Percentiles rank a stretch among this genome's conserved stretches.
Evolutionary conservation across 164 flowering plant species (phyloP).

Genomic region (Nelumbo lutea): DNA sequence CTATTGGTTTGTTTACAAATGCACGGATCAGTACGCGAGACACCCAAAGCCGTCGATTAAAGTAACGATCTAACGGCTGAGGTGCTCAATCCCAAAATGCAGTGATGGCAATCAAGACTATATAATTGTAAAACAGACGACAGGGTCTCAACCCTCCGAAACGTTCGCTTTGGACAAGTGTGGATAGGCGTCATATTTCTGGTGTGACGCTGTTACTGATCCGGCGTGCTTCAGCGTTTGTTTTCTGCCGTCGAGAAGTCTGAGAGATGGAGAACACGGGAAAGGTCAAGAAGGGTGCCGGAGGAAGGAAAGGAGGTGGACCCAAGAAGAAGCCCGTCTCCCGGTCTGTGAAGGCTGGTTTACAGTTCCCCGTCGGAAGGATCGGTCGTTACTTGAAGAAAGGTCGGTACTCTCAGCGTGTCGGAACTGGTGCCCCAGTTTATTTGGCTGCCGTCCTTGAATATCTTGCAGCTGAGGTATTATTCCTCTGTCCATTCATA

Average conservation of each 20-base stretch:
- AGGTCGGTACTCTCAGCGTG: slow-evolving; percentile 39
- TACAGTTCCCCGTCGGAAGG: slow-evolving; percentile 36
- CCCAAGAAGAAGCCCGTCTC: slow-evolving; percentile 34
- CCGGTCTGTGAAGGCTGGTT: slow-evolving; percentile 27
- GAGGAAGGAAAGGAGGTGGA: slow-evolving; percentile 28
- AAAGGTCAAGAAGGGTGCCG: slow-evolving; percentile 32
- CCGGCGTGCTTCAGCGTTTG: neutral
- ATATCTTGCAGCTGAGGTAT: slow-evolving; percentile 67
- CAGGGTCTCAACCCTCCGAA: neutral
- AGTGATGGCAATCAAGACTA: neutral
- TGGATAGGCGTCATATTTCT: neutral
- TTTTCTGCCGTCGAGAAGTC: neutral
- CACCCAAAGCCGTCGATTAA: slow-evolving; percentile 8
- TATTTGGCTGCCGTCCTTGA: slow-evolving; percentile 64
- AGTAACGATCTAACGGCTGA: slow-evolving; percentile 6
- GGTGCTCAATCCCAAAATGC: neutral
- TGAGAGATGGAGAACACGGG: slow-evolving; percentile 23
- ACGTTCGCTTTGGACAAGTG: neutral
- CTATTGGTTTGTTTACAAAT: neutral
- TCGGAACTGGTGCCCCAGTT: slow-evolving; percentile 70
- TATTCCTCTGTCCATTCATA: neutral
- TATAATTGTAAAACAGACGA: neutral
- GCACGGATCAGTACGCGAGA: neutral
- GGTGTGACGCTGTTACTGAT: neutral
- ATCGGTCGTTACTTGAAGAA: slow-evolving; percentile 32